Base-by-base conservation (phyloP, 106 monocot species). In the Ottelia alismoides region DNA sequence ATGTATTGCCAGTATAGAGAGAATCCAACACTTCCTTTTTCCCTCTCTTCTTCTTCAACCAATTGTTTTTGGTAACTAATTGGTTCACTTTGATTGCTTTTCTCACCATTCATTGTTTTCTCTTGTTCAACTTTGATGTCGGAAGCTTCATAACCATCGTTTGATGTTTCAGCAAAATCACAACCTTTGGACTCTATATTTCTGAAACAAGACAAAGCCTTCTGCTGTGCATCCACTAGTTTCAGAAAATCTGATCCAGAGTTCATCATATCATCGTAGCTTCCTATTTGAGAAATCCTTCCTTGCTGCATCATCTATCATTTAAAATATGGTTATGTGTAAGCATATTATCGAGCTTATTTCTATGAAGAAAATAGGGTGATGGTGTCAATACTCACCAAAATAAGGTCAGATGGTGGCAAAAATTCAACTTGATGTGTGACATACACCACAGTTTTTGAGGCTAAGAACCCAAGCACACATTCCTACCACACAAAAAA, bases 41-140 rank as follows among this genome's bases (percentile, higher is more conserved):
- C 89, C 67, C 96, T 88, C 53, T 98, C 96, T 70, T 98, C 96
- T 56, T 85, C 89, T 67, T 82, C 76, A 54, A 89, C 69, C 23
- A 98, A 79, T 55, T 89, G 89, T 10, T 78, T 81, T 31, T 72
- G n/a, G n/a, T n/a, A n/a, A n/a, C n/a, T n/a, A n/a, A n/a, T n/a
- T n/a, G n/a, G n/a, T 81, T 56, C 69, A 62, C n/a, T 20, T 62
- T 46, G 21, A 58, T 28, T 27, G 55, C 2, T 73, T 74, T 28
- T 69, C 43, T 72, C 63, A 35, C 57, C 57, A 61, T 59, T 69
- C 60, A 1, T 69, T 25, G 16, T 72, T 74, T 32, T 61, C 69
- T 70, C 45, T 3, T 49, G 28, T 32, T 21, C 22, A 31, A 17
- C 22, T 18, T 27, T 22, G 5, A 28, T 14, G 26, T 28, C 66